Evolutionary conservation across 371 early-diverging fungal species (phyloP).

Genomic region (Mortierella sp.): DNA sequence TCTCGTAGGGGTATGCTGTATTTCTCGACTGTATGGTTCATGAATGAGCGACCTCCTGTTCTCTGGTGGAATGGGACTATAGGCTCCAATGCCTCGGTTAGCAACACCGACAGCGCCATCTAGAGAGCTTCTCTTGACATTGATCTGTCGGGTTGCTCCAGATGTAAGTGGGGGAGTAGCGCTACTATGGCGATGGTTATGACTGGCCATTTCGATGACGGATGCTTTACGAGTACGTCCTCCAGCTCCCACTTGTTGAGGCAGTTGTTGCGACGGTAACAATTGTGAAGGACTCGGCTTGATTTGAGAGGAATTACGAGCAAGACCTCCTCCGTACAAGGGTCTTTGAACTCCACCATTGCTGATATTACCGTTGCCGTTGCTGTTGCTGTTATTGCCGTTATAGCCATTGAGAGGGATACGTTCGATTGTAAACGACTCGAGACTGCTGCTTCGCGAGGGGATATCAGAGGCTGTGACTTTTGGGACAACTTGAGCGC

Average conservation of each 20-base stretch:
- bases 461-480: conserved; percentile 9
- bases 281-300: conserved; percentile 11
- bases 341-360: conserved; percentile 3
- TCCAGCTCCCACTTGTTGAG: not conserved
- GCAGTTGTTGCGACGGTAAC: conserved; percentile 4
- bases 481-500: conserved; percentile 14
- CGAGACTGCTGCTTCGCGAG: conserved; percentile 20
- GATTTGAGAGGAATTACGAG: conserved; percentile 7
- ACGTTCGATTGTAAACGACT: not conserved
- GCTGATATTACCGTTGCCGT: not conserved
- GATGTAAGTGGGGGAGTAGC: not conserved
- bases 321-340: conserved; percentile 1
- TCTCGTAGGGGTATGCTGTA: not conserved
- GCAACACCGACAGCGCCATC: conserved; percentile 3
- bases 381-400: not conserved
- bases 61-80: conserved; percentile 9
- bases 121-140: conserved; percentile 6
- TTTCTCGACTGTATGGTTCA: not conserved
- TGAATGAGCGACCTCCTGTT: conserved; percentile 10
- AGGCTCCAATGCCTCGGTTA: not conserved
- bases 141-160: conserved; percentile 8
- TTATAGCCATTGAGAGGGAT: not conserved
- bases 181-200: not conserved
- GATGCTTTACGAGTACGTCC: conserved; percentile 20
- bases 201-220: not conserved